A percentile compares a stretch with the other conserved stretches of the same genome.
Evolutionary conservation across 345 rosid genomes (phyloP).

Genomic region (Brassica cretica): DNA sequence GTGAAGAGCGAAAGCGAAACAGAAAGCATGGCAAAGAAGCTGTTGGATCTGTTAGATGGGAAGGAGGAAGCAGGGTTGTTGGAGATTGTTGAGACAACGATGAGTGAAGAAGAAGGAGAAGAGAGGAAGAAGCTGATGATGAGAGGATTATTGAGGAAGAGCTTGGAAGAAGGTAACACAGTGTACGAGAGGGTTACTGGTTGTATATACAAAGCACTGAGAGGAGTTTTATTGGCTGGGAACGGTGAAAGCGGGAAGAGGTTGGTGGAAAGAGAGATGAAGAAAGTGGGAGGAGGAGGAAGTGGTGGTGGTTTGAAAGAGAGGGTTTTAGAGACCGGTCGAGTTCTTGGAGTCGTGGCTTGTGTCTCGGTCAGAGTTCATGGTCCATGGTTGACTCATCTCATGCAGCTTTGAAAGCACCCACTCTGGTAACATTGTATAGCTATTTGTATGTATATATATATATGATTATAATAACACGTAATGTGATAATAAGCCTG

Average conservation of each 20-base stretch:
- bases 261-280: constrained; percentile 57
- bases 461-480: constrained; percentile 21
- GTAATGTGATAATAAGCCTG: constrained; percentile 29
- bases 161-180: constrained; percentile 75
- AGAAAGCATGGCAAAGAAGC: constrained; percentile 52
- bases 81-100: constrained; percentile 55
- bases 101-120: constrained; percentile 41
- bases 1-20: constrained; percentile 51
- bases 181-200: constrained; percentile 70
- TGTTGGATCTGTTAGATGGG: constrained; percentile 55
- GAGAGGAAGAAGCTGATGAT: constrained; percentile 64
- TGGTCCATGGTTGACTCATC: constrained; percentile 60
- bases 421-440: constrained; percentile 26
- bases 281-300: constrained; percentile 48
- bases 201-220: constrained; percentile 60
- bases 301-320: constrained; percentile 45
- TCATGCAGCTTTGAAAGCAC: constrained; percentile 36
- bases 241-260: constrained; percentile 52
- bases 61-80: constrained; percentile 54
- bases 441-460: constrained; percentile 17
- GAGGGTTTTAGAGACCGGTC: constrained; percentile 62
- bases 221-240: constrained; percentile 72
- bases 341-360: constrained; percentile 62
- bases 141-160: constrained; percentile 67
- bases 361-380: constrained; percentile 63